phyloP scores from a whole-genome alignment of 306 rosid genomes.

The Lathyrus tuberosus region DNA sequence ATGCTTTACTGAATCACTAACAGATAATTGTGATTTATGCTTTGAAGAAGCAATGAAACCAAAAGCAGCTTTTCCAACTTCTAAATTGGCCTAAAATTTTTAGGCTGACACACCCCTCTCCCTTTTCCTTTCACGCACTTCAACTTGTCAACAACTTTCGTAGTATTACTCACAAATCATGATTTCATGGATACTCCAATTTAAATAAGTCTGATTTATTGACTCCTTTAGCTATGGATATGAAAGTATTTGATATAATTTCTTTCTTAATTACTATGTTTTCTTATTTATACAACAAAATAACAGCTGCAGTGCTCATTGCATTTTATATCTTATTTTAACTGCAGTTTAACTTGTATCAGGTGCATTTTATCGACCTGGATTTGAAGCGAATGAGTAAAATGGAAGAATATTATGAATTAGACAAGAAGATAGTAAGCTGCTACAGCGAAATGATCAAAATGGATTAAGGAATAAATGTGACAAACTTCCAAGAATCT shows the following conservation, averaged over 20 bases:
- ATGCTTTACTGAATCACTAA: too few species aligned
- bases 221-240: constrained; percentile 1
- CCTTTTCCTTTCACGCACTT: background rate
- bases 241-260: background rate
- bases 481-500: constrained; percentile 41
- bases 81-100: background rate
- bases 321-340: constrained; percentile 35
- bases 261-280: background rate
- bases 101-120: background rate
- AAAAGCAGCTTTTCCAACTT: background rate
- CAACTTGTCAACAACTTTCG: too few species aligned
- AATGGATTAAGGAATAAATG: constrained; percentile 41
- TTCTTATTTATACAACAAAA: constrained; percentile 27
- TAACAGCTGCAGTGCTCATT: constrained; percentile 26
- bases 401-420: constrained; percentile 85
- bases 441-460: constrained; percentile 47
- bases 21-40: too few species aligned
- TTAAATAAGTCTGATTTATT: constrained; percentile 26
- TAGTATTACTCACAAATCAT: background rate
- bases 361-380: constrained; percentile 85
- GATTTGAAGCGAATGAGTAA: constrained; percentile 82
- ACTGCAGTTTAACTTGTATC: constrained; percentile 42
- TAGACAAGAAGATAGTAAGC: constrained; percentile 82
- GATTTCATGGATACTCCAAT: constrained; percentile 18
- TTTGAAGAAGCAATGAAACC: too few species aligned